Evolutionary conservation across 768 basidiomycete genomes (phyloP).

Genomic region (Kockovaella imperatae): DNA sequence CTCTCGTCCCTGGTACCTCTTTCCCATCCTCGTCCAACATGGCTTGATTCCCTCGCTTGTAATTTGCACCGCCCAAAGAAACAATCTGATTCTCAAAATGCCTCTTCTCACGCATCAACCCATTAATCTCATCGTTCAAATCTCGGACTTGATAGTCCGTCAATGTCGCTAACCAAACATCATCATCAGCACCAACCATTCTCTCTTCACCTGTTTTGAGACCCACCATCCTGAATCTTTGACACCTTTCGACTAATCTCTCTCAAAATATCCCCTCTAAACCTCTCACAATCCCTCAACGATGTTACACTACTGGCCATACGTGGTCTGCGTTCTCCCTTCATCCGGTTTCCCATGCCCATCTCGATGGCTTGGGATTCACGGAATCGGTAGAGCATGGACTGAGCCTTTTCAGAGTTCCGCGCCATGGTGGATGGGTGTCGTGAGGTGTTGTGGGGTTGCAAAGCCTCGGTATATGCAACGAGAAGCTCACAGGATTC

Average conservation of each 20-base stretch:
- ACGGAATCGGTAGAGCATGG: conserved; percentile 56
- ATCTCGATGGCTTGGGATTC: conserved; percentile 95
- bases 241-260: conserved; percentile 95
- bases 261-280: conserved; percentile 88
- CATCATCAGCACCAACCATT: neutral
- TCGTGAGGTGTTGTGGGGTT: neutral
- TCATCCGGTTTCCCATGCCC: conserved; percentile 63
- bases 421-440: conserved; percentile 55
- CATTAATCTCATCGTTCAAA: conserved; percentile 96
- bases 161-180: conserved; percentile 60
- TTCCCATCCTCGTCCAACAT: conserved; percentile 92
- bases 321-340: conserved; percentile 74
- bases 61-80: conserved; percentile 91
- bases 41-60: conserved; percentile 75
- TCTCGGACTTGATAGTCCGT: conserved; percentile 94
- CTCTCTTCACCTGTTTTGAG: neutral
- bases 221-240: conserved; percentile 90
- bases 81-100: conserved; percentile 99
- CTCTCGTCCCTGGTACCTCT: conserved; percentile 92
- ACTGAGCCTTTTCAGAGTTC: conserved; percentile 95
- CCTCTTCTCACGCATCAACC: conserved; percentile 82
- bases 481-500: no score
- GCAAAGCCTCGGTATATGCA: neutral
- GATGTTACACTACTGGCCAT: conserved; percentile 91
- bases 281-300: conserved; percentile 84